A percentile compares a stretch with the other conserved stretches of the same genome.
These are phyloP conservation scores for Trypanosoma theileri DNA, from an alignment of 208 protist genomes.

Conservation along the genomic window DNA sequence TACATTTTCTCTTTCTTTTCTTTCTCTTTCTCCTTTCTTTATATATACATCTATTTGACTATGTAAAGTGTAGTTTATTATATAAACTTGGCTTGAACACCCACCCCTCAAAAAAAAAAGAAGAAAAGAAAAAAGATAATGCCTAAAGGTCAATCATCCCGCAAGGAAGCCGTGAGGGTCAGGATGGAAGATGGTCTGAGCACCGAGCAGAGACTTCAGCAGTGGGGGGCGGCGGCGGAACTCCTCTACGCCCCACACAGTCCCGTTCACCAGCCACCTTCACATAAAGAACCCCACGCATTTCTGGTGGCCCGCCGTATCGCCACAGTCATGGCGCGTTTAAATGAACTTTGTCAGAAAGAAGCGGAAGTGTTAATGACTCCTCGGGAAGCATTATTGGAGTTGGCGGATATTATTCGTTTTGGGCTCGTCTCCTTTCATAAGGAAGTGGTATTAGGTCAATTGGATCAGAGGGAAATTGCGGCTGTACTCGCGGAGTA, in stretches of 20 bases:
- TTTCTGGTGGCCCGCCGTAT: slow-evolving; percentile 49
- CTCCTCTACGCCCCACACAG: slow-evolving; percentile 32
- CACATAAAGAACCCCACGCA: slow-evolving; percentile 29
- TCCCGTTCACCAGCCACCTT: slow-evolving; percentile 17
- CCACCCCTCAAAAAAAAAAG: no score
- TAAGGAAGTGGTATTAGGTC: slow-evolving; percentile 19
- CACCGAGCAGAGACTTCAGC: slow-evolving; percentile 22
- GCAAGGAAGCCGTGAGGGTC: background rate
- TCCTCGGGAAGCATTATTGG: slow-evolving; percentile 46
- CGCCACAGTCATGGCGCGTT: slow-evolving; percentile 46
- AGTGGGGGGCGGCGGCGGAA: slow-evolving; percentile 30
- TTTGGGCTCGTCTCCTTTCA: slow-evolving; percentile 43
- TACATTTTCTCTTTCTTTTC: no score
- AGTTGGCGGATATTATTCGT: slow-evolving; percentile 52
- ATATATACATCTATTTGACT: no score
- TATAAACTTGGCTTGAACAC: no score
- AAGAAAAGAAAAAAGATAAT: background rate
- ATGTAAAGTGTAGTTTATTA: no score
- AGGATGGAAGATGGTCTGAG: slow-evolving; percentile 27
- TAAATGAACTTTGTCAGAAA: slow-evolving; percentile 39
- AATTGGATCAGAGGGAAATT: slow-evolving; percentile 2
- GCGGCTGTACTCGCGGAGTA: slow-evolving; percentile 27
- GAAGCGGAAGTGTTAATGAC: slow-evolving; percentile 34
- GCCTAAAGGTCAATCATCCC: slow-evolving; percentile 24
- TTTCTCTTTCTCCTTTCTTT: no score